These are phyloP conservation scores for Lepidium africanum DNA, from an alignment of 345 rosid species.

Conservation along the genomic window DNA sequence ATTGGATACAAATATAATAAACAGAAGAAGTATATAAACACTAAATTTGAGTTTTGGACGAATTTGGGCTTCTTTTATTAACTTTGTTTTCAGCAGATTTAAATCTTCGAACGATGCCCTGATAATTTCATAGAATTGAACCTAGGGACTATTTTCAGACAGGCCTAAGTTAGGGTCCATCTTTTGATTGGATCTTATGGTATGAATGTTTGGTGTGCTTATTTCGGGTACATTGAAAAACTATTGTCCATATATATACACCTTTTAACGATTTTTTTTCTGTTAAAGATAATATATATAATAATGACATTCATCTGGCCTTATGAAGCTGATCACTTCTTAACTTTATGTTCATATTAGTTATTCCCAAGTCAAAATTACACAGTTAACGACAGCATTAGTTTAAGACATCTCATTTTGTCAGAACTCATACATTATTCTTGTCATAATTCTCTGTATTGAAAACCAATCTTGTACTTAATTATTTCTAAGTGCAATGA, in stretches of 20 bases:
- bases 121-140: not conserved
- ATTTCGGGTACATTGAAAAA: not conserved
- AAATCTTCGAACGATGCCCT: not conserved
- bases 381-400: not conserved
- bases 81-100: not conserved
- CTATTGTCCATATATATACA: not conserved
- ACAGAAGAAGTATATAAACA: no score
- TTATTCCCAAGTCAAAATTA: not conserved
- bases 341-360: not conserved
- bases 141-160: not conserved
- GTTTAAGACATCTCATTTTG: conserved; percentile 19
- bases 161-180: conserved; percentile 14
- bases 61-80: not conserved
- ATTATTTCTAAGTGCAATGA: conserved; percentile 18
- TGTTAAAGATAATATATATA: not conserved
- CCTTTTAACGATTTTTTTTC: not conserved
- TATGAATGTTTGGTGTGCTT: not conserved
- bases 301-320: not conserved
- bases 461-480: not conserved
- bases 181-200: not conserved
- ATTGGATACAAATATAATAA: no score
- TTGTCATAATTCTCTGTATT: conserved; percentile 15
- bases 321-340: not conserved
- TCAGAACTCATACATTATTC: conserved; percentile 16
- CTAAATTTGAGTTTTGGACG: no score